Base-by-base conservation (phyloP, 768 basidiomycete species). In the Tricholoma matsutake region DNA sequence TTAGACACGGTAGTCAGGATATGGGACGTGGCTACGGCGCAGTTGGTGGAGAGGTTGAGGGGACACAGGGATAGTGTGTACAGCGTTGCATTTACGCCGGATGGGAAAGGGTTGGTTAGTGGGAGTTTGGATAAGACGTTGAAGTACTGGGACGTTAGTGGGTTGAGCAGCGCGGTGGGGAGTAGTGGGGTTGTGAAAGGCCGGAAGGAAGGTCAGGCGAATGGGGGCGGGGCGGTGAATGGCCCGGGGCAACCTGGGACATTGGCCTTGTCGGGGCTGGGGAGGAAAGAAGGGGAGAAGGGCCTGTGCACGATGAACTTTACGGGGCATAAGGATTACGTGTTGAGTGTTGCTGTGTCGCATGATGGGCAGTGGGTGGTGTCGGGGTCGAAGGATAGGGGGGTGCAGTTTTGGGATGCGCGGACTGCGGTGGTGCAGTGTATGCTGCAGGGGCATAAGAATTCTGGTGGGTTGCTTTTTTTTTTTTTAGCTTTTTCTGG, bases 281-380 rank as follows among this genome's bases (percentile, higher is more conserved):
- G 29, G 31, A 64, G 64, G 61, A 67, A 78, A 88, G 92, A 78
- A 77, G 92, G 59, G 79, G 91, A 63, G 25, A 73, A 73, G 62
- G 77, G 78, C 49, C 73, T 75, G 59, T 93, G 91, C 70, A 86
- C 86, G 67, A 90, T 92, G 83, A 91, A 92, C 67, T 89, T 96
- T 67, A 86, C 83, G 58, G 96, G 95, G 10, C 96, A 96, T 74
- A 96, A 94, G 88, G 81, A 83, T 65, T 83, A 83, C 65, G 83
- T 84, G 35, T 69, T 84, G 51, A 78, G 78, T n/a, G 82, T 84
- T n/a, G 81, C 73, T 14, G 92, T 95, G 53, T 94, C 92, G 51
- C 90, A 94, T 64, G 96, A 98, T 73, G 93, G 92, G 4, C 86
- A 92, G 65, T 85, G 94, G 92, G 89, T 98, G 66, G 96, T 97